Evolutionary conservation across 2,329 filamentous ascomycete species (phyloP).

Genomic region (Alternaria brassicicola): DNA sequence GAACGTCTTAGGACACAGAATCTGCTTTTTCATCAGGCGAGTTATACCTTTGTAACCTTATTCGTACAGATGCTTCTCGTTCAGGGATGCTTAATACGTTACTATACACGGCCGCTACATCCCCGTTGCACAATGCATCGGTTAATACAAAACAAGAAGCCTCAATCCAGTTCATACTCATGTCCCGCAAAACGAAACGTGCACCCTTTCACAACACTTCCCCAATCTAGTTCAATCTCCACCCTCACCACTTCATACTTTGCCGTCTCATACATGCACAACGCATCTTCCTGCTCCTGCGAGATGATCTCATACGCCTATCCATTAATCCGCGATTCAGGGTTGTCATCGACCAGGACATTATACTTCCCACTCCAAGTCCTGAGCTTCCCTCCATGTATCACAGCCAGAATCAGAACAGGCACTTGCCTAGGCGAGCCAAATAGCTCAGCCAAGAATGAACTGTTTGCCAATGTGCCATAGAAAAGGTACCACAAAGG

Average conservation of each 20-base stretch:
- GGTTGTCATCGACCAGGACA: neutral
- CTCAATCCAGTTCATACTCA: neutral
- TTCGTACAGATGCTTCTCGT: neutral
- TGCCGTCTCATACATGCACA: constrained; percentile 7
- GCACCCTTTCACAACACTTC: neutral
- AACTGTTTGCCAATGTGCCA: neutral
- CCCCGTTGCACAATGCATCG: neutral
- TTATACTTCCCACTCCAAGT: neutral
- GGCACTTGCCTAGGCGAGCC: neutral
- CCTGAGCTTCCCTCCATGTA: neutral
- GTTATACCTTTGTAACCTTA: neutral
- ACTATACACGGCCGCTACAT: neutral
- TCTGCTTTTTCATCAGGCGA: neutral
- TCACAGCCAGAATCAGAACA: neutral
- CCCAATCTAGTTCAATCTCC: neutral
- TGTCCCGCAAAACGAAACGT: constrained; percentile 6
- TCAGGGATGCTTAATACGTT: neutral
- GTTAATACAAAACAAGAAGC: neutral
- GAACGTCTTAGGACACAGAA: neutral
- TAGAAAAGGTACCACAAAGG: neutral
- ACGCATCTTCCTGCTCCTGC: constrained; percentile 1
- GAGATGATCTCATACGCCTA: constrained; percentile 4
- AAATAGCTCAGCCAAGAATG: neutral
- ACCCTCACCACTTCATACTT: constrained; percentile 14
- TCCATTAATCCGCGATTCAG: neutral